Evolutionary conservation across 2,329 filamentous ascomycete species (phyloP).

Genomic region (Arachnopeziza araneosa): DNA sequence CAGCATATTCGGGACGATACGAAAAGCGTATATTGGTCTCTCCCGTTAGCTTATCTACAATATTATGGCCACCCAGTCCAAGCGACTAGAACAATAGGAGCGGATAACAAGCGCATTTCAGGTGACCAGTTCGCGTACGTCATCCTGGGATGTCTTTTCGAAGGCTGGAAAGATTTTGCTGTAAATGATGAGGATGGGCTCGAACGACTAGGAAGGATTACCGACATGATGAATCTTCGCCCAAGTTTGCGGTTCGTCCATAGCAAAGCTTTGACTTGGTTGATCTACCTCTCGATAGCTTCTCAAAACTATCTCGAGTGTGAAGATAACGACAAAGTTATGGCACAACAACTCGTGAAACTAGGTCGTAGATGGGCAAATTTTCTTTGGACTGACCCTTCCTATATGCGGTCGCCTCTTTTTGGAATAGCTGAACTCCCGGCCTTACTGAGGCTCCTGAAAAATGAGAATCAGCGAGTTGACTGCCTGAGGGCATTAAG

Average conservation of each 20-base stretch:
- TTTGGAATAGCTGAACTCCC: conserved; percentile 4
- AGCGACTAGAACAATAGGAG: background rate
- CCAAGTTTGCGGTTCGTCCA: background rate
- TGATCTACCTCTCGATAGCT: background rate
- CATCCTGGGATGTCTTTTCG: conserved; percentile 5
- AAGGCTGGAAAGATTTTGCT: conserved; percentile 2
- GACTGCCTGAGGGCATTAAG: background rate
- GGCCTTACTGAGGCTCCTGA: background rate
- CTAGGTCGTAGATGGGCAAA: conserved; percentile 5
- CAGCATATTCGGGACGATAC: background rate
- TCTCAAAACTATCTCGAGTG: background rate
- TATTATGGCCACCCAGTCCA: conserved; percentile 1
- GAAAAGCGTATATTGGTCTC: conserved; percentile 2
- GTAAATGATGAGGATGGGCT: conserved; percentile 4
- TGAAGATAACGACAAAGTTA: conserved; percentile 1
- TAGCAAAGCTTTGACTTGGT: background rate
- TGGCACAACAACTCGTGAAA: conserved; percentile 4
- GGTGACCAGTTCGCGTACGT: conserved; percentile 1
- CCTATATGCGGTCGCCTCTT: background rate
- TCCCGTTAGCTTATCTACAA: background rate
- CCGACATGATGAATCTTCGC: background rate
- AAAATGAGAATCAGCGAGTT: background rate
- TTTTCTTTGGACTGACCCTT: conserved; percentile 1
- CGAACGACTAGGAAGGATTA: background rate
- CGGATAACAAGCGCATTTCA: conserved; percentile 1